phyloP scores from a whole-genome alignment of 345 rosid genomes.

The Aegle marmelos region DNA sequence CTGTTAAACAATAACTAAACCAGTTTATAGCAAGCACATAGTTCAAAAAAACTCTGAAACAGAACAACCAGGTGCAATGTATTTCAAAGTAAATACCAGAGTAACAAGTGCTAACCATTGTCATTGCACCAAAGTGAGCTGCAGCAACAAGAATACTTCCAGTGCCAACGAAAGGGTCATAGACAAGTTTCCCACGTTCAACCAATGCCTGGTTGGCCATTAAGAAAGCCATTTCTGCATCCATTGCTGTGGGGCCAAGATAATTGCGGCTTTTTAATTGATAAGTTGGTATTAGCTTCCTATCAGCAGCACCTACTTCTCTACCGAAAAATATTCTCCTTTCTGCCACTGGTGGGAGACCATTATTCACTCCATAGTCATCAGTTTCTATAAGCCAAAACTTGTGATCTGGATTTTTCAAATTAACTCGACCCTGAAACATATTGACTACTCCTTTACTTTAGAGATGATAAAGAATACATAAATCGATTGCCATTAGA shows the following conservation, averaged over 20 bases:
- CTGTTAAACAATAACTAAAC: constrained; percentile 7
- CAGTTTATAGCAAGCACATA: background rate
- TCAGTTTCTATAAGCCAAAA: constrained; percentile 89
- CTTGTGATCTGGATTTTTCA: constrained; percentile 73
- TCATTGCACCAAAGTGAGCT: constrained; percentile 89
- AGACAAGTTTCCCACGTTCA: constrained; percentile 73
- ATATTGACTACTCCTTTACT: constrained; percentile 13
- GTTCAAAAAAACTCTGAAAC: constrained; percentile 1
- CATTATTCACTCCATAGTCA: constrained; percentile 68
- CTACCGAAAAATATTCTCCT: constrained; percentile 85
- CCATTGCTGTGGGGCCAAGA: constrained; percentile 98
- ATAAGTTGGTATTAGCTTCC: constrained; percentile 82
- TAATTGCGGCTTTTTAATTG: constrained; percentile 81
- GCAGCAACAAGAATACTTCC: constrained; percentile 96
- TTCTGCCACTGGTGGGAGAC: constrained; percentile 76
- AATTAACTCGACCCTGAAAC: constrained; percentile 70
- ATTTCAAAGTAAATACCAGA: background rate
- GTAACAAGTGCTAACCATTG: constrained; percentile 53
- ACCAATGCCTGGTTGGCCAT: constrained; percentile 96
- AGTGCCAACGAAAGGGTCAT: constrained; percentile 96
- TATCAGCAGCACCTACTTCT: constrained; percentile 87
- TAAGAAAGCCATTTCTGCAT: constrained; percentile 97
- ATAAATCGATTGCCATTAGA: background rate
- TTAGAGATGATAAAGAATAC: background rate
- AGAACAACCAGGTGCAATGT: background rate